phyloP scores from a whole-genome alignment of 768 basidiomycete species.

The Wakefieldia striispora region DNA sequence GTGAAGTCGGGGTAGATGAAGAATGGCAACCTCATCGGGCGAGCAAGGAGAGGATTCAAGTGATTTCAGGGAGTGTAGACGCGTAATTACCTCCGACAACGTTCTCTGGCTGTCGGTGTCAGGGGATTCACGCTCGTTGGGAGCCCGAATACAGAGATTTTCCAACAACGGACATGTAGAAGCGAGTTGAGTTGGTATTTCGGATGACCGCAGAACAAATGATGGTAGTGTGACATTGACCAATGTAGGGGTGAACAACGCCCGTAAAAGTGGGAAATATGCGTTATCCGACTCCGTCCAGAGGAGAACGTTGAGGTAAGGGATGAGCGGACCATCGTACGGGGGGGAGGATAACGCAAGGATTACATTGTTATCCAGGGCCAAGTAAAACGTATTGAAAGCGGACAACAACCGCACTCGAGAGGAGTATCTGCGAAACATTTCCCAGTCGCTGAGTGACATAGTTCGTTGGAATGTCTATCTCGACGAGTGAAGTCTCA shows the following conservation, averaged over 20 bases:
- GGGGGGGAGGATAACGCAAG: constrained; percentile 26
- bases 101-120: background rate
- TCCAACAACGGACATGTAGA: constrained; percentile 20
- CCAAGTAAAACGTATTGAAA: background rate
- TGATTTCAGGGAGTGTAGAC: constrained; percentile 12
- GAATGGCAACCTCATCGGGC: constrained; percentile 15
- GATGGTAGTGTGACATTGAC: constrained; percentile 9
- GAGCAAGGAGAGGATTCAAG: constrained; percentile 18
- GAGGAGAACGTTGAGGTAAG: constrained; percentile 16
- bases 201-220: constrained; percentile 11
- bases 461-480: constrained; percentile 25
- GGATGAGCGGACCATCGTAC: constrained; percentile 18
- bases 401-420: constrained; percentile 17
- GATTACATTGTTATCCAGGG: constrained; percentile 18
- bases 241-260: constrained; percentile 22
- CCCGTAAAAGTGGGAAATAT: constrained; percentile 18
- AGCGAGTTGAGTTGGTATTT: constrained; percentile 15
- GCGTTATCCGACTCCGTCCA: constrained; percentile 14
- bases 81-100: constrained; percentile 4
- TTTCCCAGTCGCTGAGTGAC: constrained; percentile 26
- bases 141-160: constrained; percentile 11
- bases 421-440: constrained; percentile 27
- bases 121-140: constrained; percentile 19
- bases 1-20: constrained; percentile 22
- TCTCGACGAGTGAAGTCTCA: background rate